Conservation (phyloP, 2,329 filamentous ascomycete species). For the Ophiostoma fasciatum region DNA sequence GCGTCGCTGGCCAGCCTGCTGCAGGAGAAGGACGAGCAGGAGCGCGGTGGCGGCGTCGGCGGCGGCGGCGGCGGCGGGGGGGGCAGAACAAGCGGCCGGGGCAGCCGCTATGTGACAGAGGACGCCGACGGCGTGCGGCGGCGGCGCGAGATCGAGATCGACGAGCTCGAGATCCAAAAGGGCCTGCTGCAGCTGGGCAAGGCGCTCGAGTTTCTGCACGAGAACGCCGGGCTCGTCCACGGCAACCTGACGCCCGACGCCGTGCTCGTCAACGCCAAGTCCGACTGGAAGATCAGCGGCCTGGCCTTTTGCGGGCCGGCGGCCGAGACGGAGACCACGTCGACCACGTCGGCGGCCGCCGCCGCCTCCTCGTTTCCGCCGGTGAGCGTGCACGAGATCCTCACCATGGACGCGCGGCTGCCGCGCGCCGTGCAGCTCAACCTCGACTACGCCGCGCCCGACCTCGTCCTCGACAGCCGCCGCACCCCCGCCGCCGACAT, state of each 20-base stretch:
- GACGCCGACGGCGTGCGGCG: constrained; percentile 58
- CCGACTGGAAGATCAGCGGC: constrained; percentile 98
- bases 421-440: constrained; percentile 75
- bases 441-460: constrained; percentile 85
- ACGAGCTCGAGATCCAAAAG: constrained; percentile 96
- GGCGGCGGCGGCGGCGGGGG: constrained; percentile 61
- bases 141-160: constrained; percentile 76
- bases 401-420: constrained; percentile 74
- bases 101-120: constrained; percentile 69
- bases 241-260: constrained; percentile 90
- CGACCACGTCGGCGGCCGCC: constrained; percentile 21
- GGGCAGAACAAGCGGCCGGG: constrained; percentile 57
- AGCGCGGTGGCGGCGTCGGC: constrained; percentile 42
- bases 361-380: constrained; percentile 58
- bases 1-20: constrained; percentile 73
- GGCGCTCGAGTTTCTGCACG: constrained; percentile 16
- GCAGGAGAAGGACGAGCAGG: constrained; percentile 79
- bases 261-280: constrained; percentile 90
- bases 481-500: constrained; percentile 75
- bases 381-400: constrained; percentile 66
- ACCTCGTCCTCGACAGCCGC: constrained; percentile 86
- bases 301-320: constrained; percentile 76
- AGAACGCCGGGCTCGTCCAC: constrained; percentile 50
- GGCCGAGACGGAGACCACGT: too few relatives aligned
- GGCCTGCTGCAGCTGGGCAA: constrained; percentile 64